Evolutionary conservation across 2,329 filamentous ascomycete genomes (phyloP).

Genomic region (Penicillium concentricum): DNA sequence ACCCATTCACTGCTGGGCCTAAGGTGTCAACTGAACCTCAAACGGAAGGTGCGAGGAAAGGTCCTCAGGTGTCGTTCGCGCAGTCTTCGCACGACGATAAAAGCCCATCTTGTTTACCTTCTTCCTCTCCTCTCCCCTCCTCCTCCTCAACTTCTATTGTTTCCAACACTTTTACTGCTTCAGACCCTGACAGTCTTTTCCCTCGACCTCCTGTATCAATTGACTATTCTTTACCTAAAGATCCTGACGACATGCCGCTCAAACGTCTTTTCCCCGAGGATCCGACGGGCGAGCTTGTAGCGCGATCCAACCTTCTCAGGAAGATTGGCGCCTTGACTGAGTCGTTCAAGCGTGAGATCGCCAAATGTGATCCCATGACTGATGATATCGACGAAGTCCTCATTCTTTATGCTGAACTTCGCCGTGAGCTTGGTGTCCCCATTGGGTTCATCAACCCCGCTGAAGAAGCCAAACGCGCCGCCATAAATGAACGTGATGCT

Average conservation of each 20-base stretch:
- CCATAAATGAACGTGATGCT: not conserved
- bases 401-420: constrained; percentile 39
- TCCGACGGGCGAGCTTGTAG: not conserved
- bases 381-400: constrained; percentile 39
- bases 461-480: not conserved
- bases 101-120: not conserved
- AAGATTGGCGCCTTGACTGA: constrained; percentile 37
- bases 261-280: not conserved
- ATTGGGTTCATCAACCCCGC: constrained; percentile 20
- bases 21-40: not conserved
- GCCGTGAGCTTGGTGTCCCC: constrained; percentile 38
- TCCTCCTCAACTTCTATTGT: constrained; percentile 1
- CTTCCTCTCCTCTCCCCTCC: not conserved
- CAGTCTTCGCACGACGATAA: not conserved
- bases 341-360: constrained; percentile 34
- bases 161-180: constrained; percentile 2
- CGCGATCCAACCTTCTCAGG: constrained; percentile 13
- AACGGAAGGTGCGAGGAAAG: not conserved
- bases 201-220: constrained; percentile 1
- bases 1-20: not conserved
- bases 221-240: not conserved
- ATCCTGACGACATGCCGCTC: not conserved
- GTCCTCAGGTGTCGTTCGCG: not conserved
- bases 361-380: constrained; percentile 30
- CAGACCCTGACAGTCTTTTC: constrained; percentile 10